Evolutionary conservation across 1,284 basidiomycete species (phyloP).

Genomic region (Austropuccinia psidii): DNA sequence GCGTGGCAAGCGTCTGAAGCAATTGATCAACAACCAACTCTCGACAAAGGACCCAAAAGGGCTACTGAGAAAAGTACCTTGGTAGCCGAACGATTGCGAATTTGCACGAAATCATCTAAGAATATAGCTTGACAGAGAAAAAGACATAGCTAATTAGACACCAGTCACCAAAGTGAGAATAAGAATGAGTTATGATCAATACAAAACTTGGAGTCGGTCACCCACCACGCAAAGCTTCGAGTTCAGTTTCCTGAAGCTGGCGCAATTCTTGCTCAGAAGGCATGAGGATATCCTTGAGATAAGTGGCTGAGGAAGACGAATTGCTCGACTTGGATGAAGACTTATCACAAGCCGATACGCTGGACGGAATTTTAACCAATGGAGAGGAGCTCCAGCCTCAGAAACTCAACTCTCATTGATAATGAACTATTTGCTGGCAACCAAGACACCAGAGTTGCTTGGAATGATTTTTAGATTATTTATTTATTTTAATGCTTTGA

Average conservation of each 20-base stretch:
- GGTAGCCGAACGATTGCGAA: conserved; percentile 22
- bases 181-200: neutral
- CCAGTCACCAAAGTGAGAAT: neutral
- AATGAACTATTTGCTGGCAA: too few relatives aligned
- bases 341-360: too few relatives aligned
- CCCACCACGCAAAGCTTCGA: conserved; percentile 28
- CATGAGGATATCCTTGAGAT: too few relatives aligned
- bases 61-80: neutral
- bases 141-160: neutral
- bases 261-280: conserved; percentile 13
- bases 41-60: neutral
- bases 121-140: conserved; percentile 16
- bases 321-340: too few relatives aligned
- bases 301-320: too few relatives aligned
- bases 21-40: neutral
- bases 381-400: too few relatives aligned
- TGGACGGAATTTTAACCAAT: too few relatives aligned
- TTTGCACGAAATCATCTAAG: conserved; percentile 25
- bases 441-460: too few relatives aligned
- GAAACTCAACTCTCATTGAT: too few relatives aligned
- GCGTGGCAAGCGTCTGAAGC: conserved; percentile 11
- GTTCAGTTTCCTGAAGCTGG: conserved; percentile 25
- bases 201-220: neutral
- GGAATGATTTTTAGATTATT: too few relatives aligned
- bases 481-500: too few relatives aligned